A percentile compares a stretch with the other conserved stretches of the same genome.
phyloP scores from a whole-genome alignment of 2,329 filamentous ascomycete species.

The Colletotrichum liaoningense region DNA sequence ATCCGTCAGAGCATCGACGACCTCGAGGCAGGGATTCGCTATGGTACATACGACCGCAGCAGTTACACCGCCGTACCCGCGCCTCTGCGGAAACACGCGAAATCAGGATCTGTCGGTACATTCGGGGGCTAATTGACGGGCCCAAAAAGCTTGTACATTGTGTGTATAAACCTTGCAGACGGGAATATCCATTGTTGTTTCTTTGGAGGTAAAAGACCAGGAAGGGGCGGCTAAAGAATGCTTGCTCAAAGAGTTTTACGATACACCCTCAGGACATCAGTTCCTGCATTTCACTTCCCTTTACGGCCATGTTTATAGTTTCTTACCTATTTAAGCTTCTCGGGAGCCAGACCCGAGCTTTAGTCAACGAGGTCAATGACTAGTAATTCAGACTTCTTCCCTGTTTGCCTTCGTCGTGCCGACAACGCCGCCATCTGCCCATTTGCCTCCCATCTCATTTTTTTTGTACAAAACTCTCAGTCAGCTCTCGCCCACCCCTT shows the following conservation, averaged over 20 bases:
- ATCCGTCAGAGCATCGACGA: conserved; percentile 21
- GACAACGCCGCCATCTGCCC: background rate
- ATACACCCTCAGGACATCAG: conserved; percentile 23
- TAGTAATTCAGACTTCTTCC: conserved; percentile 11
- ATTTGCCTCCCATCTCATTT: conserved; percentile 13
- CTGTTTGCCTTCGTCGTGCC: background rate
- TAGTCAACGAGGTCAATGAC: conserved; percentile 4
- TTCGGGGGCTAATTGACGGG: conserved; percentile 20
- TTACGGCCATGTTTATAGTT: conserved; percentile 24
- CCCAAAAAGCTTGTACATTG: background rate
- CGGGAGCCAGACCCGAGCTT: conserved; percentile 23
- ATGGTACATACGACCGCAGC: conserved; percentile 1
- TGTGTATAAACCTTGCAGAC: background rate
- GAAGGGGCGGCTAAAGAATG: conserved; percentile 7
- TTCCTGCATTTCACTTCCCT: conserved; percentile 15
- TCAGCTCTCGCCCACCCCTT: background rate
- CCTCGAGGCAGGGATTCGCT: background rate
- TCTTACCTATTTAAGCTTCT: conserved; percentile 5
- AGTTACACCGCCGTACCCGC: conserved; percentile 7
- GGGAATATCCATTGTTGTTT: conserved; percentile 6
- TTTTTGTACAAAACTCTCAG: background rate
- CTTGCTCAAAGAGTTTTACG: conserved; percentile 1
- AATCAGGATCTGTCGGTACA: conserved; percentile 17
- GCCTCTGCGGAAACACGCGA: conserved; percentile 14
- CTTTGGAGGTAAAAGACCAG: background rate